Evolutionary conservation across 768 basidiomycete species (phyloP).

Genomic region (Tulasnella sp.): DNA sequence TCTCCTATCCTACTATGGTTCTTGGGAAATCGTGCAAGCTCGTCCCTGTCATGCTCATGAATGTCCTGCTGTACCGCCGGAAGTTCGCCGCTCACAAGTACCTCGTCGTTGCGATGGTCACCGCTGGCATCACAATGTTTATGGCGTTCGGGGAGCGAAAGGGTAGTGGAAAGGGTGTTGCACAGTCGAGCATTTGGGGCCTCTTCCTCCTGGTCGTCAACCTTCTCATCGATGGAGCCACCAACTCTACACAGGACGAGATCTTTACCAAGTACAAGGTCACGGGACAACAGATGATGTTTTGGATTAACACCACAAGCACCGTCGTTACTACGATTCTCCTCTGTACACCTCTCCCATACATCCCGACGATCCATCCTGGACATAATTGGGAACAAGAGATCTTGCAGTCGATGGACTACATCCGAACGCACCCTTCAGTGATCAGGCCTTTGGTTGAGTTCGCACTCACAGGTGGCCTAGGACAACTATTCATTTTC

Average conservation of each 20-base stretch:
- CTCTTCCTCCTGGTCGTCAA: conserved; percentile 61
- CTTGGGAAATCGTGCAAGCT: conserved; percentile 99
- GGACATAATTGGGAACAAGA: conserved; percentile 49
- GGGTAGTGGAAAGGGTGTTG: conserved; percentile 33
- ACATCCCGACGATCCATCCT: conserved; percentile 75
- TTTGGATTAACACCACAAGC: conserved; percentile 88
- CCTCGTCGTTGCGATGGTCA: conserved; percentile 87
- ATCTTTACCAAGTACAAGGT: conserved; percentile 70
- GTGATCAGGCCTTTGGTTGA: conserved; percentile 63
- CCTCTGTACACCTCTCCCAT: conserved; percentile 61
- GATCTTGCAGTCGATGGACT: conserved; percentile 55
- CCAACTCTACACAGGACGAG: conserved; percentile 95
- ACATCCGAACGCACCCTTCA: conserved; percentile 67
- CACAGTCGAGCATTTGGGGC: conserved; percentile 35
- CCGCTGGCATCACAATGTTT: conserved; percentile 81
- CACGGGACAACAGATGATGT: conserved; percentile 97
- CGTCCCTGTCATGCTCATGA: conserved; percentile 97
- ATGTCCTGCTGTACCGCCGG: conserved; percentile 87
- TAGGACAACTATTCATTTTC: conserved; percentile 97
- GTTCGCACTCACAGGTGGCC: conserved; percentile 81
- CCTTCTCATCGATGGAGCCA: conserved; percentile 82
- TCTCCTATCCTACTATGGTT: conserved; percentile 98
- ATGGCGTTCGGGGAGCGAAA: conserved; percentile 66
- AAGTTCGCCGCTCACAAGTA: conserved; percentile 92
- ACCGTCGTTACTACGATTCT: conserved; percentile 61